Evolutionary conservation across 2,329 filamentous ascomycete species (phyloP).

Genomic region (Botryotinia convoluta): DNA sequence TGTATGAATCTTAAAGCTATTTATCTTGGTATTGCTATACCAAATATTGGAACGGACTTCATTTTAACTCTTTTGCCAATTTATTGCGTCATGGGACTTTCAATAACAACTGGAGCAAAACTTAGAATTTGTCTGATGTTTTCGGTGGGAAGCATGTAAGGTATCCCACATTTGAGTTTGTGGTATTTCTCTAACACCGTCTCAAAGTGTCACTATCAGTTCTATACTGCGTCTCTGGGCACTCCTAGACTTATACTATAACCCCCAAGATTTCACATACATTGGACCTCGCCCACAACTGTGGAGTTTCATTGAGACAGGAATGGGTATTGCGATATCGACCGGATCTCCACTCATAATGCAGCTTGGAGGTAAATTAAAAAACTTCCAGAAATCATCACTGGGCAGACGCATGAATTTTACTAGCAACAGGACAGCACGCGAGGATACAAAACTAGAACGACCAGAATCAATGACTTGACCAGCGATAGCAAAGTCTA

Average conservation of each 20-base stretch:
- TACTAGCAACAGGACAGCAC: neutral
- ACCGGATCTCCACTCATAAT: neutral
- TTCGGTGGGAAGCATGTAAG: neutral
- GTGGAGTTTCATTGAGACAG: neutral
- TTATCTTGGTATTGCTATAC: neutral
- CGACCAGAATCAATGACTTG: neutral
- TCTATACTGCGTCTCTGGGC: neutral
- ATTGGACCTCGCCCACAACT: neutral
- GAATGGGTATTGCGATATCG: neutral
- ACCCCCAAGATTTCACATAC: neutral
- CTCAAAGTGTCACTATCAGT: neutral
- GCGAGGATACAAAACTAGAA: neutral
- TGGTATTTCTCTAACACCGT: neutral
- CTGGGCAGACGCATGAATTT: neutral
- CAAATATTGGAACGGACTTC: neutral
- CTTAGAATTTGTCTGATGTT: neutral
- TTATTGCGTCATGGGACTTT: neutral
- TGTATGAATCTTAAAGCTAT: neutral
- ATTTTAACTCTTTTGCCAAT: neutral
- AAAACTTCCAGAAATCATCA: neutral
- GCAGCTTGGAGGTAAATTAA: neutral
- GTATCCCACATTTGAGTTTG: neutral
- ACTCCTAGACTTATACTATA: neutral
- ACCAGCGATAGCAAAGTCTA: neutral
- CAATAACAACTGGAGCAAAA: neutral